These are phyloP conservation scores for Fusarium piperis DNA, from an alignment of 2,329 filamentous ascomycete species.

Conservation along the genomic window DNA sequence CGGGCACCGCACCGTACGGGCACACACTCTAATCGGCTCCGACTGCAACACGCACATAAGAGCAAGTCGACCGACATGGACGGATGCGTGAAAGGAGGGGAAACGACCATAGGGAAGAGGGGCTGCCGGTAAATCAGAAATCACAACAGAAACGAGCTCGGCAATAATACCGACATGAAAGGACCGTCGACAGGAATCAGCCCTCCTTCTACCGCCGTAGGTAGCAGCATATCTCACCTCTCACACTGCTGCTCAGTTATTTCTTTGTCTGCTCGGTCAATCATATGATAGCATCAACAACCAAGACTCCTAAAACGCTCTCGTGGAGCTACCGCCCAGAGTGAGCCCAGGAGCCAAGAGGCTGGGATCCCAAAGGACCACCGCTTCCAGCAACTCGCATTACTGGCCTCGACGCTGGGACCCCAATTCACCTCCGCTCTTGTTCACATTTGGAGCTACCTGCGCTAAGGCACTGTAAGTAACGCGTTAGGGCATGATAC, in stretches of 20 bases:
- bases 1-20: constrained; percentile 24
- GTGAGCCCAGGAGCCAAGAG: constrained; percentile 9
- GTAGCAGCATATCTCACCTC: background rate
- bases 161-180: background rate
- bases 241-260: background rate
- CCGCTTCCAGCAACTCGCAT: constrained; percentile 38
- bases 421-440: constrained; percentile 14
- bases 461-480: constrained; percentile 32
- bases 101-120: background rate
- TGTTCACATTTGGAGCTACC: constrained; percentile 28
- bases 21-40: constrained; percentile 17
- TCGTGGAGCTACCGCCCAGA: constrained; percentile 7
- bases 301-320: background rate
- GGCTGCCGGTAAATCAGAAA: constrained; percentile 5
- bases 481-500: constrained; percentile 32
- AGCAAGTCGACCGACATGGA: background rate
- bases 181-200: background rate
- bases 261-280: background rate
- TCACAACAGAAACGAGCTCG: background rate
- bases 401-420: constrained; percentile 20
- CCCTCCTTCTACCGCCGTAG: background rate
- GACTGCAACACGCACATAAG: constrained; percentile 13
- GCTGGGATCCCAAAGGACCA: constrained; percentile 5
- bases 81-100: background rate
- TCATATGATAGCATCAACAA: background rate